phyloP scores from a whole-genome alignment of 2,329 filamentous ascomycete species.

The Fusarium duplospermum region DNA sequence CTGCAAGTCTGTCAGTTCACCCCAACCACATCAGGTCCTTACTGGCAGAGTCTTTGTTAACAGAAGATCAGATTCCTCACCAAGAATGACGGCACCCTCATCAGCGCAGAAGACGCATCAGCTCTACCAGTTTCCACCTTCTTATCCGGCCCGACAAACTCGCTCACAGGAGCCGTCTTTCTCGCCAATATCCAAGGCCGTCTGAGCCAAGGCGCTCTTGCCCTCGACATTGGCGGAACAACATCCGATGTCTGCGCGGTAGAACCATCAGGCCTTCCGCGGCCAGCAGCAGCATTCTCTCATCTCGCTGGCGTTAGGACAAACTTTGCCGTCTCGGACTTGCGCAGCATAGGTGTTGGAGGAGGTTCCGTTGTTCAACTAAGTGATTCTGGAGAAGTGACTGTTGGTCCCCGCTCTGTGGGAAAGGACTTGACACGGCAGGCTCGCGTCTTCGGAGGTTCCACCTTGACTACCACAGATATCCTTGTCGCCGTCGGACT shows the following conservation, averaged over 20 bases:
- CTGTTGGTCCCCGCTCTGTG: conserved; percentile 10
- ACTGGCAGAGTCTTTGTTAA: too few species aligned
- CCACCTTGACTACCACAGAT: conserved; percentile 12
- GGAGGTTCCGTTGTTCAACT: conserved; percentile 18
- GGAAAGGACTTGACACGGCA: conserved; percentile 12
- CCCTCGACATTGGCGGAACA: conserved; percentile 24
- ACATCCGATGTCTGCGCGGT: conserved; percentile 18
- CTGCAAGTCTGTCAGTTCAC: conserved; percentile 16
- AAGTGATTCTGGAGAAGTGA: not conserved
- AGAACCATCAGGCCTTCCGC: conserved; percentile 16
- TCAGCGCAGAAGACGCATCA: conserved; percentile 63
- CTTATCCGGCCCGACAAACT: conserved; percentile 70
- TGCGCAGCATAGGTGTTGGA: conserved; percentile 23
- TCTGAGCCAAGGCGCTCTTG: not conserved
- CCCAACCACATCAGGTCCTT: too few species aligned
- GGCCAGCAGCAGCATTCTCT: conserved; percentile 16
- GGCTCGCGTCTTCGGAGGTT: conserved; percentile 15
- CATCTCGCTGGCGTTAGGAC: conserved; percentile 12
- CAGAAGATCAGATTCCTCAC: conserved; percentile 72
- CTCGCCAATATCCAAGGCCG: not conserved
- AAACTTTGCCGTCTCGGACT: conserved; percentile 18
- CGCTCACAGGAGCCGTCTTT: conserved; percentile 63
- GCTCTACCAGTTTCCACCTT: conserved; percentile 69
- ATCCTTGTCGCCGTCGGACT: conserved; percentile 3
- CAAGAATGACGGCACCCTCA: conserved; percentile 71